Base-by-base conservation (phyloP, 345 rosid genomes). In the Citrus sinensis region DNA sequence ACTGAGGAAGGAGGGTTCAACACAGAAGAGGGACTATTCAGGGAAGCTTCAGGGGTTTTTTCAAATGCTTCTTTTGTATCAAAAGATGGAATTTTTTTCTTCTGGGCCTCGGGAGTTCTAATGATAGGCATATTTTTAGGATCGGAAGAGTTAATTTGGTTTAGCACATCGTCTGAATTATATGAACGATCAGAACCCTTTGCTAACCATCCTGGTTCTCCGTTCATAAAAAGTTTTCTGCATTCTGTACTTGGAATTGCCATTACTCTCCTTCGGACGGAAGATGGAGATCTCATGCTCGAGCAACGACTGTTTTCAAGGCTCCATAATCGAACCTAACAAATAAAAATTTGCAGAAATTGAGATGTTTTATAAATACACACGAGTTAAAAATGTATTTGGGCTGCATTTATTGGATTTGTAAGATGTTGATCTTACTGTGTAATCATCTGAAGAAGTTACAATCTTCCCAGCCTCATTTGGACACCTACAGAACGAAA, bases 361-460 rank as follows among this genome's bases (percentile, higher is more conserved):
- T 61, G 72, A 78, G 49, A 37, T 17, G 35, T 39, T 35, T 9
- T 37, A 59, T 14, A 30, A 29, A 49, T 24, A 29, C 51, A 62
- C 11, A n/a, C 29, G 58, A 54, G 8, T 55, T 7, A 29, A 13
- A 24, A 24, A 77, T 27, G 11, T 8, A 27, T 51, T 30, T 3
- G 8, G 19, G 61, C 42, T 17, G 30, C 34, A 64, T 49, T 34
- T 64, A 64, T 40, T 40, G 59, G 51, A 61, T n/a, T 17, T 24
- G 37, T 27, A 27, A 42, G 46, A 60, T 29, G 42, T 29, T 25
- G 61, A 59, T 78, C 80, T 70, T 81, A 95, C 99, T 35, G 93
- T 94, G 83, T 83, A 90, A 79, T 96, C 99, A 84, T 96, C 98
- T 59, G 99, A 88, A 55, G 88, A 81, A 80, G 98, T 92, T 63